Conservation (phyloP, 805 yeast species). For the Sugiyamaella floridensis region DNA sequence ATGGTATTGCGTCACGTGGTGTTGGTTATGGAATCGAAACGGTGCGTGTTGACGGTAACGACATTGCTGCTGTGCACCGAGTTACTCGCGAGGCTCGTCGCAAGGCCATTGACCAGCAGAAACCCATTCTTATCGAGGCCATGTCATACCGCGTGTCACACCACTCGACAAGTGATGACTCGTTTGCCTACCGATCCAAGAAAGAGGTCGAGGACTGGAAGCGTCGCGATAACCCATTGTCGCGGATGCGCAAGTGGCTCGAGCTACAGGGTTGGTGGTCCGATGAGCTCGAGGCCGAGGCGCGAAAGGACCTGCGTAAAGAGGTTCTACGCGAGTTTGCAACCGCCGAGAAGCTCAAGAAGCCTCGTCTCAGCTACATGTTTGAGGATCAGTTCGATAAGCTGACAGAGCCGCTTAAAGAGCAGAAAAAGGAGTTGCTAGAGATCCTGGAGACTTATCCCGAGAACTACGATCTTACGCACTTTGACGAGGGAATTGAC, state of each 20-base stretch:
- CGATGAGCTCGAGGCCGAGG: slow-evolving; percentile 24
- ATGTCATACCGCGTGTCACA: slow-evolving; percentile 33
- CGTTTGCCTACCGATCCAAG: slow-evolving; percentile 30
- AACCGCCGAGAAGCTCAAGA: slow-evolving; percentile 27
- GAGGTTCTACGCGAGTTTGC: slow-evolving; percentile 24
- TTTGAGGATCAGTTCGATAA: slow-evolving; percentile 24
- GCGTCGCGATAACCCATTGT: slow-evolving; percentile 29
- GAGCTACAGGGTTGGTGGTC: slow-evolving; percentile 26
- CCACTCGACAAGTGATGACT: slow-evolving; percentile 32
- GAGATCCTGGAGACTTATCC: slow-evolving; percentile 26
- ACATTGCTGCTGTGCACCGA: slow-evolving; percentile 26
- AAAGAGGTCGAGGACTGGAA: slow-evolving; percentile 31
- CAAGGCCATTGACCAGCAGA: slow-evolving; percentile 21
- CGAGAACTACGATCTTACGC: slow-evolving; percentile 23
- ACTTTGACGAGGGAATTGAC: slow-evolving; percentile 22
- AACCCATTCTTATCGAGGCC: slow-evolving; percentile 30
- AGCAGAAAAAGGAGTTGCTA: slow-evolving; percentile 25
- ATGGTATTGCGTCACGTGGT: slow-evolving; percentile 31
- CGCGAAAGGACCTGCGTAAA: slow-evolving; percentile 20
- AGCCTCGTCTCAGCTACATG: slow-evolving; percentile 24
- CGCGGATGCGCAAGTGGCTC: slow-evolving; percentile 30
- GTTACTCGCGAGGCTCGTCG: slow-evolving; percentile 25
- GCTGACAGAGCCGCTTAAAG: slow-evolving; percentile 21
- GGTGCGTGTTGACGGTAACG: slow-evolving; percentile 33
- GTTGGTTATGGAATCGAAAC: slow-evolving; percentile 32